Conservation (phyloP, 345 rosid genomes). For the Carallia pectinifolia region DNA sequence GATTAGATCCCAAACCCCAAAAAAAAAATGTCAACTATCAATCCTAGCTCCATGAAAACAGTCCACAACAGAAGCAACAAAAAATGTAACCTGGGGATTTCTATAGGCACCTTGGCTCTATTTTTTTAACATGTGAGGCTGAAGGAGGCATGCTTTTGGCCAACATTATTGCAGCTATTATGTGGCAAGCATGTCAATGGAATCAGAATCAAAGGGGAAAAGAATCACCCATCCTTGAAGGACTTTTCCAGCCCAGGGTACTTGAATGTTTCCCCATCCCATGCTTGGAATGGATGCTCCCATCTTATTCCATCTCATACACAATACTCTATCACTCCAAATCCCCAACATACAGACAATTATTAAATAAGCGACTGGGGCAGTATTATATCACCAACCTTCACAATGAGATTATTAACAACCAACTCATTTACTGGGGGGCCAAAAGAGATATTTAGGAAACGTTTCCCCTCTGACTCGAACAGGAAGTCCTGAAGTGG, state of each 20-base stretch:
- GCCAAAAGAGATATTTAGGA: conserved; percentile 69
- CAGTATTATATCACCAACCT: conserved; percentile 29
- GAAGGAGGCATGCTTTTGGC: too few species aligned
- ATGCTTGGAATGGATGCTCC: background rate
- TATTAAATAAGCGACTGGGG: background rate
- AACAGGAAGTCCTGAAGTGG: conserved; percentile 84
- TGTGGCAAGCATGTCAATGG: background rate
- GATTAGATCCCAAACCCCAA: too few species aligned
- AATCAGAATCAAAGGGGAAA: background rate
- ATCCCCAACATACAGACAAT: background rate
- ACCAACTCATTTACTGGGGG: conserved; percentile 73
- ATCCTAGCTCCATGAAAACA: too few species aligned
- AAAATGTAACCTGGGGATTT: too few species aligned
- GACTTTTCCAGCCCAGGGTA: too few species aligned
- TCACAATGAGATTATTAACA: conserved; percentile 68
- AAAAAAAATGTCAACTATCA: too few species aligned
- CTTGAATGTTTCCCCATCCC: too few species aligned
- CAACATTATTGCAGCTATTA: too few species aligned
- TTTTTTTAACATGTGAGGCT: too few species aligned
- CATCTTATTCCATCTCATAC: too few species aligned
- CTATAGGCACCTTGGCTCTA: too few species aligned
- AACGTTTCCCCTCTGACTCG: conserved; percentile 70
- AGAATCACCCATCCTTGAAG: background rate
- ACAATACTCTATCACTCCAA: background rate
- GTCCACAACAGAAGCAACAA: too few species aligned